phyloP scores from a whole-genome alignment of 768 basidiomycete species.

The Suillus clintonianus region DNA sequence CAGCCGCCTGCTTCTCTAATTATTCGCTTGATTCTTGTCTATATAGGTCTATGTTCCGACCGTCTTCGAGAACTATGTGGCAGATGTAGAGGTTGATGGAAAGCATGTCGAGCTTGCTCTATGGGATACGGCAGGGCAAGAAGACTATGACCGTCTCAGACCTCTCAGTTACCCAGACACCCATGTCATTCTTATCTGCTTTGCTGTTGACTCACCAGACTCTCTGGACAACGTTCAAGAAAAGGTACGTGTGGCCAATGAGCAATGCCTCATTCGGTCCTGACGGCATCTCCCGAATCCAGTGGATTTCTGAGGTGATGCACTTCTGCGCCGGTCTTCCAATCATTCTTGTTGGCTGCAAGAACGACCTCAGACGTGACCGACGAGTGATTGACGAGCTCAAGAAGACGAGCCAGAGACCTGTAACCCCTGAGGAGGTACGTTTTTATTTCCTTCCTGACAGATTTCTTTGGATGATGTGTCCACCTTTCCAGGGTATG shows the following conservation, averaged over 20 bases:
- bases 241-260: constrained; percentile 65
- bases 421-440: constrained; percentile 93
- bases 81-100: constrained; percentile 97
- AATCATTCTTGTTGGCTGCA: constrained; percentile 97
- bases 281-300: constrained; percentile 14
- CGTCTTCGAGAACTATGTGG: constrained; percentile 99
- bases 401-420: constrained; percentile 90
- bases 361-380: constrained; percentile 97
- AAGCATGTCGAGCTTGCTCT: constrained; percentile 98
- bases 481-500: constrained; percentile 65
- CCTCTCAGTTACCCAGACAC: constrained; percentile 98
- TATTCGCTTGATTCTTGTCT: background rate
- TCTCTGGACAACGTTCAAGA: constrained; percentile 99
- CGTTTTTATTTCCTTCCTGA: constrained; percentile 14
- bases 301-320: constrained; percentile 99
- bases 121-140: constrained; percentile 99
- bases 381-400: constrained; percentile 92
- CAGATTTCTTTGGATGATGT: constrained; percentile 4
- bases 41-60: constrained; percentile 96
- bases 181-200: constrained; percentile 99
- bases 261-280: constrained; percentile 4
- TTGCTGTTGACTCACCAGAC: constrained; percentile 96
- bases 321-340: constrained; percentile 96
- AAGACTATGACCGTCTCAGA: constrained; percentile 98
- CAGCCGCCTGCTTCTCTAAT: constrained; percentile 4